Evolutionary conservation across 306 rosid genomes (phyloP).

Genomic region (Oemleria cerasiformis): DNA sequence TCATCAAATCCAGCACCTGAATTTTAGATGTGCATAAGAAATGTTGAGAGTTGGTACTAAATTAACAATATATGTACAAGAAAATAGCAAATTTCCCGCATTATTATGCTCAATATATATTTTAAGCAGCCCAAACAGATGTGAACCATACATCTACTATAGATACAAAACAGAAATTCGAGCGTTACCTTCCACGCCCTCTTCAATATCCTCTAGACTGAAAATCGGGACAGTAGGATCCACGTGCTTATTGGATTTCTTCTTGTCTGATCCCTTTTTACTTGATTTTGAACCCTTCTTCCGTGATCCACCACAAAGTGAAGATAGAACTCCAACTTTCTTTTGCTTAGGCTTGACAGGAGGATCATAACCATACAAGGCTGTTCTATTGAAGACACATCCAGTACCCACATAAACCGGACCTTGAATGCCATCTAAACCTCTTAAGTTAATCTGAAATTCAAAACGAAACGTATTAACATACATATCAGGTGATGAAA

Average conservation of each 20-base stretch:
- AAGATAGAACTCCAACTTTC: constrained; percentile 64
- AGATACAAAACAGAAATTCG: background rate
- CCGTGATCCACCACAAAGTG: constrained; percentile 67
- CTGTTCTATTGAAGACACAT: constrained; percentile 91
- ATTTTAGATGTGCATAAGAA: background rate
- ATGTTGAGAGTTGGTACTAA: constrained; percentile 3
- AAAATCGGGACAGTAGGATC: constrained; percentile 83
- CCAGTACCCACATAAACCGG: constrained; percentile 99
- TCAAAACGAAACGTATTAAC: constrained; percentile 15
- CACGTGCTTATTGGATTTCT: constrained; percentile 64
- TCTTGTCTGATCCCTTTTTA: constrained; percentile 75
- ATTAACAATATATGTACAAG: background rate
- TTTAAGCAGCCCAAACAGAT: background rate
- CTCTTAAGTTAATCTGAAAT: constrained; percentile 88
- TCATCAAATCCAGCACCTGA: constrained; percentile 93
- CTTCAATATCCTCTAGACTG: constrained; percentile 90
- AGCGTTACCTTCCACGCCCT: constrained; percentile 83
- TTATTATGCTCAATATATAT: background rate
- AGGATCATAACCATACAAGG: constrained; percentile 92
- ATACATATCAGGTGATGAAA: constrained; percentile 6
- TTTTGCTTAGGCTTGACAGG: constrained; percentile 75
- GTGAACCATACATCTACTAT: background rate
- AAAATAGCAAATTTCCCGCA: background rate
- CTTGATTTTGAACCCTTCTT: constrained; percentile 72
- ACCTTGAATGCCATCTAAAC: constrained; percentile 96